Conservation (phyloP, 768 basidiomycete genomes). For the Sporobolomyces pararoseus region DNA sequence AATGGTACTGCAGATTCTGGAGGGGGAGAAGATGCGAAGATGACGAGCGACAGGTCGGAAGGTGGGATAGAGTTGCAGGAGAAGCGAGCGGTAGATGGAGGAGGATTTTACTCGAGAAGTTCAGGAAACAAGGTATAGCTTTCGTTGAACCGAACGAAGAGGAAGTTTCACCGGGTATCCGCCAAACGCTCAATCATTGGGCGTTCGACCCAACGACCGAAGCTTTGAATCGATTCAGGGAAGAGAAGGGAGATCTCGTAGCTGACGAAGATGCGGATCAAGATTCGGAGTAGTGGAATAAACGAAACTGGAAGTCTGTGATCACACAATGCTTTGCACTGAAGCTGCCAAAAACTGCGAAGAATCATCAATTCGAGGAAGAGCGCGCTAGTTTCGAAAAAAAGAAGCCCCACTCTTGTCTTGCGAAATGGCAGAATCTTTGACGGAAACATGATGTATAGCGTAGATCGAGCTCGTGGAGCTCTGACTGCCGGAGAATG, state of each 20-base stretch:
- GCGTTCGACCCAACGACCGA: constrained; percentile 35
- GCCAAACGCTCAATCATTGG: constrained; percentile 35
- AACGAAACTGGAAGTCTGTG: too few species aligned
- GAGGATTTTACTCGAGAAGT: constrained; percentile 29
- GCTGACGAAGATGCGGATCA: constrained; percentile 29
- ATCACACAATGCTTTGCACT: too few species aligned
- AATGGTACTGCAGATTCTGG: constrained; percentile 38
- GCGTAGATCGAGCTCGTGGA: too few species aligned
- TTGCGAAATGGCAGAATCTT: too few species aligned
- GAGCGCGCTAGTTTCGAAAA: too few species aligned
- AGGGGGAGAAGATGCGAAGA: constrained; percentile 28
- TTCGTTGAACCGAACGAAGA: constrained; percentile 32
- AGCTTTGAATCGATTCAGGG: constrained; percentile 22
- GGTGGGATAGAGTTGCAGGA: constrained; percentile 27
- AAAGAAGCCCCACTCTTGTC: too few species aligned
- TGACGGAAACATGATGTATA: too few species aligned
- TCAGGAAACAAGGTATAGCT: constrained; percentile 1
- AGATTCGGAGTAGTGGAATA: neutral
- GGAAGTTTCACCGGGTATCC: constrained; percentile 14
- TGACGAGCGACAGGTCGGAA: constrained; percentile 24
- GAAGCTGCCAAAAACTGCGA: too few species aligned
- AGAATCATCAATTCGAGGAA: too few species aligned
- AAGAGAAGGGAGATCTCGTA: constrained; percentile 34
- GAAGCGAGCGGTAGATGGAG: constrained; percentile 17
- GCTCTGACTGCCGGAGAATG: too few species aligned